phyloP scores from a whole-genome alignment of 1,139 yeast genomes.

The Torulaspora pretoriensis region DNA sequence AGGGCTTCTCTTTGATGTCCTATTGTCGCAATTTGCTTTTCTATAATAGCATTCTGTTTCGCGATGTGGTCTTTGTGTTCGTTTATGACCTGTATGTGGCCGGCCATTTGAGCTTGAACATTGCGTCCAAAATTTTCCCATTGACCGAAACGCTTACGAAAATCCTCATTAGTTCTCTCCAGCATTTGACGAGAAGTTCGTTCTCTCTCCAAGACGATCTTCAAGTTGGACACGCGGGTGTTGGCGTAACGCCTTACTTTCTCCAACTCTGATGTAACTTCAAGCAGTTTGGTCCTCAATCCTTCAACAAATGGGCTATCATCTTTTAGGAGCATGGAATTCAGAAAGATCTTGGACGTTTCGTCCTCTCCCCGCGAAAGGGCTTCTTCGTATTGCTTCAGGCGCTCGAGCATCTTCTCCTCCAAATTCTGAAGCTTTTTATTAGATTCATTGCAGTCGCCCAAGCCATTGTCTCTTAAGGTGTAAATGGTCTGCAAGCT shows the following conservation, averaged over 20 bases:
- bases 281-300: slow-evolving; percentile 10
- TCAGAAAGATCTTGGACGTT: background rate
- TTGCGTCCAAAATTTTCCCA: slow-evolving; percentile 6
- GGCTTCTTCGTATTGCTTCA: background rate
- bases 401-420: background rate
- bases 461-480: background rate
- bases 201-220: slow-evolving; percentile 6
- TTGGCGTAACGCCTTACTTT: slow-evolving; percentile 6
- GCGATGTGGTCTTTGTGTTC: background rate
- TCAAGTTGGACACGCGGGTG: slow-evolving; percentile 10
- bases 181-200: background rate
- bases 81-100: background rate
- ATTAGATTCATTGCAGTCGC: background rate
- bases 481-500: background rate
- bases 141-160: slow-evolving; percentile 1
- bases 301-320: slow-evolving; percentile 4
- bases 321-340: background rate
- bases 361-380: background rate
- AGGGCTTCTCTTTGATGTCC: slow-evolving; percentile 4
- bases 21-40: background rate
- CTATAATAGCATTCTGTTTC: background rate
- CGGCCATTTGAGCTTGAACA: background rate
- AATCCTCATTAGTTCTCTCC: slow-evolving; percentile 6
- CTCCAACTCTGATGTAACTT: slow-evolving; percentile 4
- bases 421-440: background rate